phyloP scores from a whole-genome alignment of 768 basidiomycete species.

The Boletus sp. region DNA sequence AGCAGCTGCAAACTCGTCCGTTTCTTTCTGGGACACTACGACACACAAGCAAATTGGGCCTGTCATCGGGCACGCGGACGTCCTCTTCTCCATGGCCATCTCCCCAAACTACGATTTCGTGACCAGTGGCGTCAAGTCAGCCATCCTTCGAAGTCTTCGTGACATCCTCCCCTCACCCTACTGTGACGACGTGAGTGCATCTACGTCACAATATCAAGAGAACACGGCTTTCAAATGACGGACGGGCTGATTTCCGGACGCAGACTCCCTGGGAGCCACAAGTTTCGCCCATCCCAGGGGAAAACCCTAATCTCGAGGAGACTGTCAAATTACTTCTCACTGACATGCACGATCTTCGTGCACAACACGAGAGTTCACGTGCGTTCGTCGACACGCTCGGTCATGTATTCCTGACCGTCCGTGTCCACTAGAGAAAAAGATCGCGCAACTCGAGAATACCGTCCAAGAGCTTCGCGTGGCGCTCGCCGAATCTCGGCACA shows the following conservation, averaged over 20 bases:
- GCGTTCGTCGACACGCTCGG: background rate
- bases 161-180: constrained; percentile 2
- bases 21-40: constrained; percentile 15
- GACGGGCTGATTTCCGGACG: background rate
- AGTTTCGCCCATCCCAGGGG: background rate
- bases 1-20: background rate
- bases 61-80: background rate
- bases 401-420: too few relatives aligned
- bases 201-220: background rate
- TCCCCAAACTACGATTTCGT: constrained; percentile 5
- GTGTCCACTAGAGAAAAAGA: constrained; percentile 1
- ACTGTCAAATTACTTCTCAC: background rate
- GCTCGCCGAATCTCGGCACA: background rate
- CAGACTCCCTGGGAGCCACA: background rate
- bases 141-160: background rate
- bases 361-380: constrained; percentile 3
- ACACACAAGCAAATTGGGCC: constrained; percentile 4
- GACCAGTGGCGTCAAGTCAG: background rate
- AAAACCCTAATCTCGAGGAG: background rate
- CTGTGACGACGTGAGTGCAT: background rate
- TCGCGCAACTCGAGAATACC: background rate
- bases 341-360: constrained; percentile 2
- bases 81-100: constrained; percentile 4
- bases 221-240: too few relatives aligned
- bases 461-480: constrained; percentile 1